A percentile compares a stretch with the other conserved stretches of the same genome.
phyloP scores from a whole-genome alignment of 768 basidiomycete species.

The Mrakia hoshinonis region DNA sequence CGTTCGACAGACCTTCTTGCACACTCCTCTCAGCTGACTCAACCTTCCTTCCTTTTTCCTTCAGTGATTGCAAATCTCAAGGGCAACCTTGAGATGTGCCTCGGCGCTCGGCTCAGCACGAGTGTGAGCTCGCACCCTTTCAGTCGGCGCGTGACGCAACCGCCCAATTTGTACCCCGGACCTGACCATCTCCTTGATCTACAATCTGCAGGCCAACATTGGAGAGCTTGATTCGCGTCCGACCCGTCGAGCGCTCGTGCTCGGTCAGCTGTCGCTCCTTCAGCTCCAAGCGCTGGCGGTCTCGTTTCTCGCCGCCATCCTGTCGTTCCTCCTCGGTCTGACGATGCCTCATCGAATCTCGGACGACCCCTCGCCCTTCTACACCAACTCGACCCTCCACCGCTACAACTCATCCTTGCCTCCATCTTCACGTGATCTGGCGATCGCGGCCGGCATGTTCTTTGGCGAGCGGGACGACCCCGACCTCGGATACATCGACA shows the following conservation, averaged over 20 bases:
- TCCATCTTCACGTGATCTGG: slow-evolving; percentile 13
- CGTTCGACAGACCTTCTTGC: slow-evolving; percentile 38
- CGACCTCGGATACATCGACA: slow-evolving; percentile 24
- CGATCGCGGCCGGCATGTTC: slow-evolving; percentile 21
- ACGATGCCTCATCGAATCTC: slow-evolving; percentile 39
- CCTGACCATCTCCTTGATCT: not conserved
- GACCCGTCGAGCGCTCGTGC: slow-evolving; percentile 56
- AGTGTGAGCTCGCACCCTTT: slow-evolving; percentile 45
- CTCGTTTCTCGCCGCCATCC: slow-evolving; percentile 71
- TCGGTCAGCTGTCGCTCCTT: slow-evolving; percentile 74
- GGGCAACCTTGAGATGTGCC: slow-evolving; percentile 97
- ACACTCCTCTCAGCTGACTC: not conserved
- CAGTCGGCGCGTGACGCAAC: not conserved
- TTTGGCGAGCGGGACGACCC: slow-evolving; percentile 22
- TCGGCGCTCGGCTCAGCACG: slow-evolving; percentile 89
- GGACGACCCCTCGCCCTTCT: slow-evolving; percentile 28
- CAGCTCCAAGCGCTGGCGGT: slow-evolving; percentile 91
- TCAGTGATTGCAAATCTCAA: slow-evolving; percentile 58
- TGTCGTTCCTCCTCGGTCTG: slow-evolving; percentile 64
- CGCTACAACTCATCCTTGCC: not conserved
- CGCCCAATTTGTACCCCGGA: no score
- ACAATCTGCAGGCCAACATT: slow-evolving; percentile 55
- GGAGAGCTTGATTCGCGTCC: slow-evolving; percentile 73
- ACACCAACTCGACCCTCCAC: slow-evolving; percentile 16
- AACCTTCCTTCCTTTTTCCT: not conserved